Base-by-base conservation (phyloP, 1,284 basidiomycete genomes). In the Acaromyces ingoldii region DNA sequence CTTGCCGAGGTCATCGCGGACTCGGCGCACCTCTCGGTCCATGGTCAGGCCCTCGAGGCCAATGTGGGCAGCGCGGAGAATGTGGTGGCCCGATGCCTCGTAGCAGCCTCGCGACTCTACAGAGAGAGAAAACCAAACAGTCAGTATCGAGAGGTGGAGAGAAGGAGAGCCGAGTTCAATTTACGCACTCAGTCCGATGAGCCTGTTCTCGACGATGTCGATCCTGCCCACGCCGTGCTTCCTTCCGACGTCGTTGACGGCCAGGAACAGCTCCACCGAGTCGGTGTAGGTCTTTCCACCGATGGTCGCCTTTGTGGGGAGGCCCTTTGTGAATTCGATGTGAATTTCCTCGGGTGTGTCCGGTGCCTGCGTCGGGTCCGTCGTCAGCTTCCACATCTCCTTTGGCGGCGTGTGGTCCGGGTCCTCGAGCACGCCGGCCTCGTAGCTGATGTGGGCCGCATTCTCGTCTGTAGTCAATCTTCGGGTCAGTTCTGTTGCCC, bases 101-200 rank as follows among this genome's bases (percentile, higher is more conserved):
- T 99, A 99, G 81, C 95, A 99, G 31, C 93, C 93, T 51, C 93
- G 88, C 52, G 88, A 91, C 80, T 98, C 98, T 77, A n/a, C n/a
- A n/a, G n/a, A n/a, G n/a, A n/a, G n/a, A n/a, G n/a, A n/a, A 98
- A 92, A 60, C 93, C 93, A 77, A 98, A 97, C 82, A 96, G 97
- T 51, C 93, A 85, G 81, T 98, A 98, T 81, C 96, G 91, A 72
- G 96, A 91, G 73, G 96, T 95, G 77, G 96, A 91, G 78, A 95
- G 87, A 57, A 91, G 40, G 31, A 41, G n/a, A n/a, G n/a, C n/a
- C n/a, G n/a, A n/a, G n/a, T n/a, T n/a, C n/a, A n/a, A n/a, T n/a
- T n/a, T n/a, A n/a, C n/a, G n/a, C n/a, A n/a, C n/a, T 97, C 75
- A 97, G 91, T 58, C 92, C 92, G 76, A 96, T 95, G 81, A 93